Conservation (phyloP, 1,284 basidiomycete genomes). For the Stereum hirsutum region DNA sequence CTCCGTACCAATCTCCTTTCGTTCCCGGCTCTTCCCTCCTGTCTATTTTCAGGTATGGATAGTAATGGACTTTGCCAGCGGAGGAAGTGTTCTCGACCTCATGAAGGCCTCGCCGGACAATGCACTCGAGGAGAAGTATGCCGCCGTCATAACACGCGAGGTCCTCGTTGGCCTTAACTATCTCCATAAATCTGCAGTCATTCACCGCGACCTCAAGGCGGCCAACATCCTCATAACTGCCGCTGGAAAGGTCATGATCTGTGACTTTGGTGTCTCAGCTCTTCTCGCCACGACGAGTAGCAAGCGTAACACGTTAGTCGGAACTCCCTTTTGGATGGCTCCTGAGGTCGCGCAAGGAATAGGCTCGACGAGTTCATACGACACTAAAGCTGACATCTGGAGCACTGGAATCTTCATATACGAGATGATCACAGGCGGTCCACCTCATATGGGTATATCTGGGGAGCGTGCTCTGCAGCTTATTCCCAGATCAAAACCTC, state of each 20-base stretch:
- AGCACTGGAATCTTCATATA: conserved; percentile 92
- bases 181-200: conserved; percentile 90
- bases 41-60: too few relatives aligned
- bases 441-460: conserved; percentile 77
- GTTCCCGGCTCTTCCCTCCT: too few relatives aligned
- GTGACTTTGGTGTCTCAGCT: conserved; percentile 96
- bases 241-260: conserved; percentile 84
- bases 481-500: conserved; percentile 84
- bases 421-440: conserved; percentile 93
- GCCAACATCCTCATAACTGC: conserved; percentile 91
- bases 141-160: conserved; percentile 84
- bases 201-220: conserved; percentile 95
- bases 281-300: conserved; percentile 79
- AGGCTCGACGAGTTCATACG: conserved; percentile 84
- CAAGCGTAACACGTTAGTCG: conserved; percentile 91
- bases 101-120: conserved; percentile 80
- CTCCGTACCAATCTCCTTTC: too few relatives aligned
- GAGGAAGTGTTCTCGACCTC: conserved; percentile 89
- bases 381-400: conserved; percentile 96
- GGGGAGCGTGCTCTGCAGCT: conserved; percentile 87
- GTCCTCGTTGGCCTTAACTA: conserved; percentile 81
- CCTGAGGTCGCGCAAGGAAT: conserved; percentile 90
- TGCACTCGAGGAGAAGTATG: conserved; percentile 84
- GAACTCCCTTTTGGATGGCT: conserved; percentile 99
- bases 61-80: conserved; percentile 96